phyloP scores from a whole-genome alignment of 805 yeast species.

The Gaillardinia entomophila region DNA sequence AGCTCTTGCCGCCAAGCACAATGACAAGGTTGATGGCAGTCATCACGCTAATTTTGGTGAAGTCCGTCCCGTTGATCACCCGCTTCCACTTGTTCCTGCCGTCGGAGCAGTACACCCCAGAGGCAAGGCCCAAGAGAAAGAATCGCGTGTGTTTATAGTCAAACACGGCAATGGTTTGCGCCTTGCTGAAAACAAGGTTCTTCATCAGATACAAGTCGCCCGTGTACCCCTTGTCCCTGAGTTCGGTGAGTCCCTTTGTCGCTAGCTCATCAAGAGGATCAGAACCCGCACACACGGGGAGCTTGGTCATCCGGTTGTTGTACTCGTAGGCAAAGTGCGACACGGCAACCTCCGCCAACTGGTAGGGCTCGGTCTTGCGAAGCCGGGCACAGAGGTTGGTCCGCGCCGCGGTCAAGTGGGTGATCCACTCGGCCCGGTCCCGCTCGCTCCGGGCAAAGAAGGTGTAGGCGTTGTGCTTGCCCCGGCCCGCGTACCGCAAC shows the following conservation, averaged over 20 bases:
- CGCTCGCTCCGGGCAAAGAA: conserved; percentile 41
- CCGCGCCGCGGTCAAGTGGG: conserved; percentile 44
- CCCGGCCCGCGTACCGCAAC: conserved; percentile 49
- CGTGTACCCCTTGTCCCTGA: conserved; percentile 15
- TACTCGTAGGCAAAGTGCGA: conserved; percentile 62
- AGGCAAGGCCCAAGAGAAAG: conserved; percentile 52
- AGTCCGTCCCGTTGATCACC: conserved; percentile 46
- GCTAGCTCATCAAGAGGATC: conserved; percentile 43
- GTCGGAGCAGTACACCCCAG: conserved; percentile 58
- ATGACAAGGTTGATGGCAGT: conserved; percentile 51
- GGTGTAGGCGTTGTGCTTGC: conserved; percentile 49
- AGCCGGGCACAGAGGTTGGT: conserved; percentile 24
- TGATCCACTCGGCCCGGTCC: conserved; percentile 58
- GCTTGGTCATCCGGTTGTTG: conserved; percentile 40
- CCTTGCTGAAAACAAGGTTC: conserved; percentile 26
- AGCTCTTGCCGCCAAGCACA: conserved; percentile 50
- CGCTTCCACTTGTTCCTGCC: conserved; percentile 50
- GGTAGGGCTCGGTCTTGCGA: conserved; percentile 46
- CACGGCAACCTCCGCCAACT: conserved; percentile 48
- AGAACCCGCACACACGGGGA: conserved; percentile 48
- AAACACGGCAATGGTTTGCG: conserved; percentile 43
- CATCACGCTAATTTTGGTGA: conserved; percentile 57
- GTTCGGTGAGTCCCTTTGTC: conserved; percentile 12
- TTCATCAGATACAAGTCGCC: conserved; percentile 21
- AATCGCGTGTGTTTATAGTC: conserved; percentile 40